Evolutionary conservation across 2,329 filamentous ascomycete species (phyloP), one percentile per base, ranked within the genome.

Genomic region (Septoria petroselini): DNA sequence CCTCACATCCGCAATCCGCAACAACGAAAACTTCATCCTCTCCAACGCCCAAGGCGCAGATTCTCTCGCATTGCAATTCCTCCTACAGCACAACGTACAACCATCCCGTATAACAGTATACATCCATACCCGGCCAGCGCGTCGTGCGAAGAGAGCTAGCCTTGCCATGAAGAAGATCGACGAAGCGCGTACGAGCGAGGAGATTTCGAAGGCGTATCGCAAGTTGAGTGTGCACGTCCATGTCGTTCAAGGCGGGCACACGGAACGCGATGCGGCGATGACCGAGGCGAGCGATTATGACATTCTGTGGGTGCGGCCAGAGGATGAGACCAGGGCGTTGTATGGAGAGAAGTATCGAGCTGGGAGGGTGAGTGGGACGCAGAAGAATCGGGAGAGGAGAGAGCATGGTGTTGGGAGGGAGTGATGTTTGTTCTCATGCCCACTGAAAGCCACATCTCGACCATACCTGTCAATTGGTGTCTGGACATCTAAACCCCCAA

Each of bases 401-500:
- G 23, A 27, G n/a, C n/a, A n/a, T n/a, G n/a, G n/a, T n/a, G n/a
- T n/a, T n/a, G n/a, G n/a, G n/a, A n/a, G n/a, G n/a, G n/a, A n/a
- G n/a, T n/a, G n/a, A n/a, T n/a, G n/a, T n/a, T n/a, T n/a, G n/a
- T n/a, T n/a, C n/a, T n/a, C n/a, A n/a, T n/a, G n/a, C n/a, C n/a
- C n/a, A n/a, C n/a, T n/a, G n/a, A n/a, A n/a, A n/a, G n/a, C n/a
- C n/a, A n/a, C n/a, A n/a, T n/a, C n/a, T n/a, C n/a, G n/a, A n/a
- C n/a, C n/a, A n/a, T n/a, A n/a, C n/a, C n/a, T n/a, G n/a, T n/a
- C n/a, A n/a, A n/a, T n/a, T n/a, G n/a, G n/a, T n/a, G n/a, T n/a
- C n/a, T n/a, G n/a, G n/a, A n/a, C n/a, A 7, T 21, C 33, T 58
- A 55, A 12, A 52, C 53, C 4, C 35, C 30, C 27, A 58, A 27